Evolutionary conservation across 2,329 filamentous ascomycete species (phyloP), one percentile per base, ranked within the genome.

Genomic region (Mollisiaceae sp.): DNA sequence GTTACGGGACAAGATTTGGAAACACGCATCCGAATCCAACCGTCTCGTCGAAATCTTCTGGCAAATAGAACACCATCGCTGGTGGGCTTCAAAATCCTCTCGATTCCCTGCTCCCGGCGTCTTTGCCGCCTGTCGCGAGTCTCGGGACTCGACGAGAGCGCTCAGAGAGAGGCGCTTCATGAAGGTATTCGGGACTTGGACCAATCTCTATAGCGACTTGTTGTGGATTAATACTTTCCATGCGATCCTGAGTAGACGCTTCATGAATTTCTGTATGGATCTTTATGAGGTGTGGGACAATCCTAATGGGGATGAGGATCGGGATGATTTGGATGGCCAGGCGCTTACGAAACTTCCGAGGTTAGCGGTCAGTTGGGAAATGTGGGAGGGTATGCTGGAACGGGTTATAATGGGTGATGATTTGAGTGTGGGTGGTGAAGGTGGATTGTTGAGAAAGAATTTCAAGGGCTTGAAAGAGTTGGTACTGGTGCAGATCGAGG

Each of bases 251-350:
- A 43, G n/a, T 18, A 43, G 12, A 6, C 41, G 41, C 6, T 43
- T 43, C 41, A 43, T 43, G 41, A 43, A 43, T 43, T 43, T 43
- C 41, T 43, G 41, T 43, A 43, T 43, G 41, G 15, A 43, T 43
- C 41, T 43, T n/a, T 43, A 43, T 14, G 45, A 50, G 45, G n/a
- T 50, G 45, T 24, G 20, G 45, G 24, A 50, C 22, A n/a, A 50
- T n/a, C 41, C 41, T 15, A 18, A 18, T 15, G 4, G 41, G 15
- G 41, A 43, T 2, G 41, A 43, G 14, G 41, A 43, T 15, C 15
- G 18, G 1, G 41, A 18, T 43, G 41, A 43, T 43, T 43, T 15
- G 15, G 41, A 43, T 4, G 41, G n/a, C 41, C 8, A 15, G n/a
- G 12, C 41, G n/a, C 15, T 43, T 15, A 18, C 41, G 41, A 50